Evolutionary conservation across 2,329 filamentous ascomycete species (phyloP).

Genomic region (Talaromyces verruculosus): DNA sequence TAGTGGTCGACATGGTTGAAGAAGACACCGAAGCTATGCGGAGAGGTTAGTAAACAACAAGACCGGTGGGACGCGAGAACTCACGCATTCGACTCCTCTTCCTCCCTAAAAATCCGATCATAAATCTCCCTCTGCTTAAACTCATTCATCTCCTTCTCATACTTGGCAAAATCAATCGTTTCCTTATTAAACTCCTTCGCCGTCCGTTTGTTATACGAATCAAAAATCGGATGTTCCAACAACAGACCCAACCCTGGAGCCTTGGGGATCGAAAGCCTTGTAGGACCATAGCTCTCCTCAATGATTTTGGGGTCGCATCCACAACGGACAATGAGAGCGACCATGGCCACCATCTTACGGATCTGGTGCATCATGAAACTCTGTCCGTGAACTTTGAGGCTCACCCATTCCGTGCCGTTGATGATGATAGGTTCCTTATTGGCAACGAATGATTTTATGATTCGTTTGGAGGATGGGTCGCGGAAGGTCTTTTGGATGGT

Average conservation of each 20-base stretch:
- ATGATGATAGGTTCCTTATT: conserved; percentile 76
- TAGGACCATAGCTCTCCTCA: conserved; percentile 67
- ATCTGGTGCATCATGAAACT: conserved; percentile 99
- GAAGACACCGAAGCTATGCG: conserved; percentile 67
- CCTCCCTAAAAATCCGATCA: conserved; percentile 82
- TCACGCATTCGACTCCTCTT: conserved; percentile 83
- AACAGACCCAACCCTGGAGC: conserved; percentile 85
- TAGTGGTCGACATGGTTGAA: conserved; percentile 79
- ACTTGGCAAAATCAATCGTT: conserved; percentile 74
- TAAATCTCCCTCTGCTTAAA: conserved; percentile 96
- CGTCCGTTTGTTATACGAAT: conserved; percentile 73
- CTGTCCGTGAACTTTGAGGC: conserved; percentile 92
- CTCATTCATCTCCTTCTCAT: conserved; percentile 73
- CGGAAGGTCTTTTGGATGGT: conserved; percentile 81
- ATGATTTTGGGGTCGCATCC: conserved; percentile 74
- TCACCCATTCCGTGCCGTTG: conserved; percentile 91
- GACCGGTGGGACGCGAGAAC: conserved; percentile 37
- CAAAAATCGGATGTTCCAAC: conserved; percentile 87
- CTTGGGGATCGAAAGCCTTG: conserved; percentile 85
- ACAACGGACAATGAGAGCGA: conserved; percentile 77
- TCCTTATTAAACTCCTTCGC: conserved; percentile 65
- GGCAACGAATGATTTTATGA: conserved; percentile 88
- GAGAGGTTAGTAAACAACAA: background rate
- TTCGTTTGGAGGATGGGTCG: conserved; percentile 82
- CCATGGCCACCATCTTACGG: conserved; percentile 97